Evolutionary conservation across 2,329 filamentous ascomycete species (phyloP), one percentile per base, ranked within the genome.

Genomic region (Xylaria sp.): DNA sequence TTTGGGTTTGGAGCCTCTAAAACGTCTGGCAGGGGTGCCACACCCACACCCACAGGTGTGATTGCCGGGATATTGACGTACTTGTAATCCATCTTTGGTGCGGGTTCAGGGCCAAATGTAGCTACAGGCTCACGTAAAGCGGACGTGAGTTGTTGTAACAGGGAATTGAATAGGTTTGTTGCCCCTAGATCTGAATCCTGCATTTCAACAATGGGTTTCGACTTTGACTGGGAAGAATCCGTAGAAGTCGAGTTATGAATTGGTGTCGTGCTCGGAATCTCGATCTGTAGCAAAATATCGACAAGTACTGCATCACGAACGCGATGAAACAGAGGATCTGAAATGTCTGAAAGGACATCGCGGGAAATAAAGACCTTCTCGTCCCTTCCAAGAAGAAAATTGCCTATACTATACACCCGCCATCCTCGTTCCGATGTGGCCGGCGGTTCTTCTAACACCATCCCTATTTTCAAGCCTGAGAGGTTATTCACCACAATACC

Each of bases 321-420:
- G 32, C 93, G 88, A 10, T 90, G 92, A 79, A 98, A 98, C 66
- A 94, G 91, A 16, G 94, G 92, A 79, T 98, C 95, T 25, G 89
- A 88, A 42, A 94, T 87, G 72, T 92, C 91, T 66, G 91, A 89
- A 32, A 93, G 89, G 29, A 95, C 87, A 66, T 93, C 90, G 27
- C 92, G 89, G 55, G 91, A 87, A 71, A 98, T 87, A 77, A 93
- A 92, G 23, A 98, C 89, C 71, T 91, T 92, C 80, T 98, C 95
- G 76, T 98, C 93, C 57, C 92, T 91, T 3, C 95, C 95, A 3
- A 99, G 84, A 0, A 92, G 88, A 48, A 94, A 87, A 73, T 92
- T 93, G 50, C 93, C 94, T 70, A 97, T 90, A 53, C 92, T 91
- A 66, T 92, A 92, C 50, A 98, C 90, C 65, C 91, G 87, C 85